phyloP scores from a whole-genome alignment of 2,329 filamentous ascomycete genomes.

The Orbilia brochopaga region DNA sequence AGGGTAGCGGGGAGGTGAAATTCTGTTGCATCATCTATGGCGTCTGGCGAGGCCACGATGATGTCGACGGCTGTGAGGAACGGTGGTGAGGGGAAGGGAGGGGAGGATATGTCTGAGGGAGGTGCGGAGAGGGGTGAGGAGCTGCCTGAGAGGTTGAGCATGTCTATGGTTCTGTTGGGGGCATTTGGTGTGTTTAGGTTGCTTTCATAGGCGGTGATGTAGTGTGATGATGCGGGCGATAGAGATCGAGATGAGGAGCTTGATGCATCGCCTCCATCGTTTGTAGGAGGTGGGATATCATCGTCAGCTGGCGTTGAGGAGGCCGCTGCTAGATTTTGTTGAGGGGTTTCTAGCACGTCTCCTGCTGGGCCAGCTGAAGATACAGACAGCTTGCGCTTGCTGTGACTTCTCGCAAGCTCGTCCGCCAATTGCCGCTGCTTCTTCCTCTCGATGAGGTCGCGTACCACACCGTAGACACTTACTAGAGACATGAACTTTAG shows the following conservation, averaged over 20 bases:
- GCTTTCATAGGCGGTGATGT: too few relatives aligned
- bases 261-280: constrained; percentile 16
- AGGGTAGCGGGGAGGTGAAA: neutral
- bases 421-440: constrained; percentile 3
- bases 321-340: neutral
- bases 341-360: neutral
- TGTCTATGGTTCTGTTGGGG: neutral
- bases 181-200: too few relatives aligned
- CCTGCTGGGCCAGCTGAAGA: neutral
- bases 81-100: neutral
- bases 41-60: constrained; percentile 1
- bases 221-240: neutral
- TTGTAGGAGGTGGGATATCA: constrained; percentile 5
- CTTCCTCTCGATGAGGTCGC: neutral
- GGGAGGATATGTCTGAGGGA: neutral
- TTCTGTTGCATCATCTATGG: too few relatives aligned
- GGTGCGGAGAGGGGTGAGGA: constrained; percentile 9
- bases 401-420: constrained; percentile 2
- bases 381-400: constrained; percentile 10
- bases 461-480: constrained; percentile 26
- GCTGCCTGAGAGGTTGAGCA: neutral
- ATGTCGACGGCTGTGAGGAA: neutral
- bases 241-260: constrained; percentile 9
- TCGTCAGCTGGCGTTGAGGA: neutral
- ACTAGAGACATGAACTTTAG: constrained; percentile 45